Base-by-base conservation (phyloP, 176 grass and related monocot species). In the Avena eriantha region DNA sequence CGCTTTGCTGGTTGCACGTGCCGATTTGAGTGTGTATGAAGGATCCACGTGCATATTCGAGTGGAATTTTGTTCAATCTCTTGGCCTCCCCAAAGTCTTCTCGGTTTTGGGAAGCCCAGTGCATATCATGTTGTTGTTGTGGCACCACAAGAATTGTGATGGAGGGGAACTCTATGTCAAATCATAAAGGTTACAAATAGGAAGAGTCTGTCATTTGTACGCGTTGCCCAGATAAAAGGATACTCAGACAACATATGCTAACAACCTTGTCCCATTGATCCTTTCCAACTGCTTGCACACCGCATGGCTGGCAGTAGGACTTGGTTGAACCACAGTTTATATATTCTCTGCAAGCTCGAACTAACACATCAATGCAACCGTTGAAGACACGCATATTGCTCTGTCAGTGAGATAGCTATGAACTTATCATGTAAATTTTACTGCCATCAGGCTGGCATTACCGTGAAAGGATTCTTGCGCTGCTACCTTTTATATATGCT, bases 51-150 rank as follows among this genome's bases (percentile, higher is more conserved):
- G 77, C 85, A 47, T 70, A 73, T 47, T n/a, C 60, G 33, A 10
- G 67, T 84, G 76, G 35, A 85, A 78, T 85, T 82, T 33, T 78
- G 82, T 12, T 73, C 82, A 82, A 85, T 88, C 81, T 88, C 50
- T 53, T 35, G 23, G 35, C 45, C 69, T 68, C 31, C 71, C 26
- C 8, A 16, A 33, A 81, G 70, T 77, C 18, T 70, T 53, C 53
- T 73, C 51, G 50, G n/a, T 58, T 67, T 21, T 17, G 17, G 64
- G 14, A 77, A 82, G 71, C 77, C 29, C 41, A 50, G 61, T 71
- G 45, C 68, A 36, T 61, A 78, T 58, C 64, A 81, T 76, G 51
- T 24, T 65, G 4, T 59, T 65, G 54, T 36, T 84, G 82, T 46
- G 31, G 72, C 41, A 49, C 19, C 10, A 48, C 15, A 31, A 80